A percentile compares a stretch with the other conserved stretches of the same genome.
These are phyloP conservation scores for Hypsizygus marmoreus DNA, from an alignment of 768 basidiomycete genomes.

Conservation along the genomic window DNA sequence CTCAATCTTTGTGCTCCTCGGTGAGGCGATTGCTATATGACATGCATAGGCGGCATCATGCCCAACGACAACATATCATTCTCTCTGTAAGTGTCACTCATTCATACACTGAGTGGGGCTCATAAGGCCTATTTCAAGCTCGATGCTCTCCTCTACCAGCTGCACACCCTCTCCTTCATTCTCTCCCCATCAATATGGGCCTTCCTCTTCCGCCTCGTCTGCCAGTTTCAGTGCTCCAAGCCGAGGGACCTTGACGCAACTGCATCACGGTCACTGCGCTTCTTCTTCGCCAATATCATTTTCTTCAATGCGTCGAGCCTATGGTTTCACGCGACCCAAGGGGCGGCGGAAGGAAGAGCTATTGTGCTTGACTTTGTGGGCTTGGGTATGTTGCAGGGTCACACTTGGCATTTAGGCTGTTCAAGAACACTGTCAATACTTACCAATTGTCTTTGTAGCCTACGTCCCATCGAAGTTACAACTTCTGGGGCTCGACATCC, in stretches of 20 bases:
- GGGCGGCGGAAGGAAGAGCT: slow-evolving; percentile 56
- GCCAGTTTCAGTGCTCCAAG: slow-evolving; percentile 67
- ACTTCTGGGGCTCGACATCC: slow-evolving; percentile 65
- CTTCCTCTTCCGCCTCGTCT: slow-evolving; percentile 53
- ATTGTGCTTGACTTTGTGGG: slow-evolving; percentile 81
- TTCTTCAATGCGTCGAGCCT: slow-evolving; percentile 60
- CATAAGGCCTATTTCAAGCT: slow-evolving; percentile 45
- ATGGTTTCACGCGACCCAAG: slow-evolving; percentile 59
- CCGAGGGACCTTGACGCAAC: slow-evolving; percentile 66
- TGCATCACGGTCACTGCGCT: slow-evolving; percentile 57
- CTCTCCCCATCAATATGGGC: slow-evolving; percentile 67
- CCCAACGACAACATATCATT: slow-evolving; percentile 71
- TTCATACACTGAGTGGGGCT: slow-evolving; percentile 3
- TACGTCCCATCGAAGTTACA: slow-evolving; percentile 65
- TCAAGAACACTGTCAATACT: background rate
- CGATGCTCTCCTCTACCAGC: slow-evolving; percentile 69
- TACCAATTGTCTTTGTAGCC: slow-evolving; percentile 35
- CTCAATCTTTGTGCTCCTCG: slow-evolving; percentile 1
- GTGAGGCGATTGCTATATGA: slow-evolving; percentile 30
- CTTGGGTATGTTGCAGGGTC: slow-evolving; percentile 51
- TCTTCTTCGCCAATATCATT: slow-evolving; percentile 62
- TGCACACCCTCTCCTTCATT: slow-evolving; percentile 77
- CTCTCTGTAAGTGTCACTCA: slow-evolving; percentile 56
- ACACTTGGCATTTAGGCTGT: too few species aligned
- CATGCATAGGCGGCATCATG: slow-evolving; percentile 66